A percentile compares a stretch with the other conserved stretches of the same genome.
Evolutionary conservation across 148 eudicot species (phyloP).

Genomic region (Cornus controversa): DNA sequence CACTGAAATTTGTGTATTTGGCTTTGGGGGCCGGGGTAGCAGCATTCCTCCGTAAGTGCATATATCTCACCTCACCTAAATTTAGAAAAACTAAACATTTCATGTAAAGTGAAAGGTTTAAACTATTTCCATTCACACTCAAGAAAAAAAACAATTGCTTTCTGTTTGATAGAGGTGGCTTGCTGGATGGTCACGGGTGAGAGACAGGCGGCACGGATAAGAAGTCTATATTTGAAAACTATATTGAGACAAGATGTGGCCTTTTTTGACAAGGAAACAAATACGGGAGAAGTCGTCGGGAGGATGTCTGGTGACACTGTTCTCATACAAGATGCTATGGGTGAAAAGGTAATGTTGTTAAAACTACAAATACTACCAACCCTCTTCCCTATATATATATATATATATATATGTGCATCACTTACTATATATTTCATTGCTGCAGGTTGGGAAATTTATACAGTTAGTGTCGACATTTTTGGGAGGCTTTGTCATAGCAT

Average conservation of each 20-base stretch:
- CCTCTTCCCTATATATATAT: not conserved
- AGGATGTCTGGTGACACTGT: conserved; percentile 87
- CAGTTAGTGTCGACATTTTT: conserved; percentile 63
- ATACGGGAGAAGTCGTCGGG: conserved; percentile 80
- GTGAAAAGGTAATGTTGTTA: conserved; percentile 55
- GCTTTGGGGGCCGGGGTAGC: conserved; percentile 47
- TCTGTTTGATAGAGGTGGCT: conserved; percentile 54
- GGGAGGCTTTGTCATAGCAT: conserved; percentile 83
- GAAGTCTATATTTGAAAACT: conserved; percentile 60
- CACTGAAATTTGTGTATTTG: conserved; percentile 59
- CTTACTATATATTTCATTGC: not conserved
- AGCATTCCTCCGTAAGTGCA: conserved; percentile 63
- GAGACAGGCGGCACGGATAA: conserved; percentile 69
- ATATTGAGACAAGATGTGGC: conserved; percentile 70
- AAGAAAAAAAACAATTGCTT: too few species aligned
- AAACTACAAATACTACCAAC: not conserved
- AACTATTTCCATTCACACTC: not conserved
- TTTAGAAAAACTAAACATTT: not conserved
- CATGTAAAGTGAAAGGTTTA: not conserved
- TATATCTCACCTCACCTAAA: not conserved
- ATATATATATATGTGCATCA: too few species aligned
- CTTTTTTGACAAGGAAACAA: conserved; percentile 75
- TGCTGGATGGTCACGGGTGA: conserved; percentile 87
- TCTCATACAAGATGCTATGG: conserved; percentile 79
- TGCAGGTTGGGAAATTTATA: conserved; percentile 79